A percentile compares a stretch with the other conserved stretches of the same genome.
Evolutionary conservation across 768 basidiomycete species (phyloP).

Genomic region (Mycena maculata): DNA sequence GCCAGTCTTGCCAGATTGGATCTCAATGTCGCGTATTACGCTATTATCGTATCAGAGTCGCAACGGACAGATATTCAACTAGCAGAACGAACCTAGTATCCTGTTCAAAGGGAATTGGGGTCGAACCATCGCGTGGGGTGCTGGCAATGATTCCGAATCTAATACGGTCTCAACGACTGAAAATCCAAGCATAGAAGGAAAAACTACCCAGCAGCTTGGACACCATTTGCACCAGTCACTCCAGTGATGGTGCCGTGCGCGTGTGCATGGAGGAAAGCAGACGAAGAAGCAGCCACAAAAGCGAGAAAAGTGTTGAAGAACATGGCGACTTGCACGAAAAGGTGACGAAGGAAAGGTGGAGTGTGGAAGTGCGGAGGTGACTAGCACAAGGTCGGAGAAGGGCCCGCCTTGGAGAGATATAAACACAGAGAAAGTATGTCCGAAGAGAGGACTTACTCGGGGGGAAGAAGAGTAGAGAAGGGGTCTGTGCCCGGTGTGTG

Average conservation of each 20-base stretch:
- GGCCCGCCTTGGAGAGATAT: slow-evolving; percentile 6
- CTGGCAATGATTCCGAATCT: slow-evolving; percentile 28
- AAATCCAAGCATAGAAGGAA: background rate
- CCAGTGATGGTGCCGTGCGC: slow-evolving; percentile 33
- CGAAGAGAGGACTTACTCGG: slow-evolving; percentile 7
- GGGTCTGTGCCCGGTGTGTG: slow-evolving; percentile 28
- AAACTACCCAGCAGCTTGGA: slow-evolving; percentile 19
- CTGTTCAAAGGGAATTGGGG: slow-evolving; percentile 30
- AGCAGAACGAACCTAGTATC: slow-evolving; percentile 13
- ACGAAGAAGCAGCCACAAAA: slow-evolving; percentile 19
- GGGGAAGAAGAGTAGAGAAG: slow-evolving; percentile 17
- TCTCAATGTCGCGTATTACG: slow-evolving; percentile 28
- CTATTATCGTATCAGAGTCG: background rate
- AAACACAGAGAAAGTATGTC: slow-evolving; percentile 1
- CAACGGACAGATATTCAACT: too few species aligned
- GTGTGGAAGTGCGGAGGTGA: slow-evolving; percentile 18
- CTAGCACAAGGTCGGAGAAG: slow-evolving; percentile 27
- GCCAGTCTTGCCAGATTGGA: slow-evolving; percentile 28
- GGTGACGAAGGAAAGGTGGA: slow-evolving; percentile 1
- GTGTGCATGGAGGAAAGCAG: slow-evolving; percentile 19
- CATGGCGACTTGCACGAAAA: slow-evolving; percentile 32
- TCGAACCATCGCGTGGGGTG: slow-evolving; percentile 24
- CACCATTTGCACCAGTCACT: slow-evolving; percentile 30
- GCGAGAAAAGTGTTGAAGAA: slow-evolving; percentile 31
- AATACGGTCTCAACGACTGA: background rate